Percentiles rank a stretch among this genome's conserved stretches.
Conservation (phyloP, 768 basidiomycete genomes). For the Suillus placidus region DNA sequence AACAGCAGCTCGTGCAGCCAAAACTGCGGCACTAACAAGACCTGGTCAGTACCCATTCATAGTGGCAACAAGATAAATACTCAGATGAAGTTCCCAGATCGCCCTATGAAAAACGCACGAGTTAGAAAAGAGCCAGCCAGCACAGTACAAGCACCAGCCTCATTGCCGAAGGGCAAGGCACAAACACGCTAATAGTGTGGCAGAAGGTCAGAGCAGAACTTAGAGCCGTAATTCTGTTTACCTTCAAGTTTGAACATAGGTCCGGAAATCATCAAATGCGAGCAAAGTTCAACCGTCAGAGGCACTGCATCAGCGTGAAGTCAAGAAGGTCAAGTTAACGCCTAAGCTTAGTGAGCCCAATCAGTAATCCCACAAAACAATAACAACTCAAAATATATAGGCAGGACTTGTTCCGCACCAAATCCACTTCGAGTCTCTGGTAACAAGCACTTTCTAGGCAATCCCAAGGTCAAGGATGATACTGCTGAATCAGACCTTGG, state of each 20-base stretch:
- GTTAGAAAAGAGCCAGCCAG: background rate
- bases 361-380: background rate
- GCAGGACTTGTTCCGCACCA: background rate
- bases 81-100: background rate
- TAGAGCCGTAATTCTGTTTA: background rate
- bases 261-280: background rate
- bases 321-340: background rate
- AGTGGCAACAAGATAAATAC: background rate
- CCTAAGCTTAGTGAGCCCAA: constrained; percentile 2
- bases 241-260: background rate
- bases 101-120: background rate
- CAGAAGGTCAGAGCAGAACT: background rate
- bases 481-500: background rate
- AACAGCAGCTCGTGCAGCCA: background rate
- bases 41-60: background rate
- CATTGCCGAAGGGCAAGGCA: background rate
- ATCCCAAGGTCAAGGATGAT: background rate
- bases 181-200: background rate
- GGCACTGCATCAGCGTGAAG: background rate
- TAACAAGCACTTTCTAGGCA: background rate
- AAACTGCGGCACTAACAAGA: background rate
- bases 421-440: background rate
- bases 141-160: background rate
- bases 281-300: background rate
- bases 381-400: background rate